These are phyloP conservation scores for Bipolaris cookei DNA, from an alignment of 2,329 filamentous ascomycete species.

Conservation along the genomic window DNA sequence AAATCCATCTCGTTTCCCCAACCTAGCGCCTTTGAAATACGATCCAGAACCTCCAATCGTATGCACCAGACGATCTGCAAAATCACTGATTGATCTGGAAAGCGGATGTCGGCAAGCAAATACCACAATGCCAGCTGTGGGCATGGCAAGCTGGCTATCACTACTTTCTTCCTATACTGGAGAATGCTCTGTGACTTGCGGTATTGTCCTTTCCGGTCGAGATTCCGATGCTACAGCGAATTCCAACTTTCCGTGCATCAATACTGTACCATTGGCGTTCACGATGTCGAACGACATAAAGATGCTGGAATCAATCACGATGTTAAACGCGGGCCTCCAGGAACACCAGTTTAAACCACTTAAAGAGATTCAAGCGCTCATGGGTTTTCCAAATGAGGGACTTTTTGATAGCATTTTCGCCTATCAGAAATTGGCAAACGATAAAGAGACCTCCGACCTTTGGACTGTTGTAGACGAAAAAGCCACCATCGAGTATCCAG, in stretches of 20 bases:
- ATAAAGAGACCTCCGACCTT: slow-evolving; percentile 35
- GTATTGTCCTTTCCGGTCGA: slow-evolving; percentile 79
- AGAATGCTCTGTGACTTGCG: slow-evolving; percentile 76
- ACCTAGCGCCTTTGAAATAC: slow-evolving; percentile 68
- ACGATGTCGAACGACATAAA: slow-evolving; percentile 60
- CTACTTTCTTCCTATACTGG: slow-evolving; percentile 78
- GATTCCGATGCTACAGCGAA: slow-evolving; percentile 64
- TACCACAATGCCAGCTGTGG: slow-evolving; percentile 76
- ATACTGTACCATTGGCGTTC: slow-evolving; percentile 77
- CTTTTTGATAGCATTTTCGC: slow-evolving; percentile 87
- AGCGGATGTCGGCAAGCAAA: slow-evolving; percentile 61
- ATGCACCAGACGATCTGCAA: slow-evolving; percentile 47
- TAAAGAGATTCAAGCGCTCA: slow-evolving; percentile 73
- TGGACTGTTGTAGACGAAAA: slow-evolving; percentile 71
- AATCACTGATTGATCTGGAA: slow-evolving; percentile 59
- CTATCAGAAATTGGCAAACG: slow-evolving; percentile 68
- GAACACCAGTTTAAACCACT: slow-evolving; percentile 76
- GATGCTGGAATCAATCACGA: slow-evolving; percentile 68
- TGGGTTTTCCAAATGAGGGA: slow-evolving; percentile 67
- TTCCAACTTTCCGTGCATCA: slow-evolving; percentile 77
- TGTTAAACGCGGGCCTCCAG: slow-evolving; percentile 67
- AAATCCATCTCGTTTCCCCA: slow-evolving; percentile 74
- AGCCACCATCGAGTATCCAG: slow-evolving; percentile 74
- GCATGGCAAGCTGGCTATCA: slow-evolving; percentile 79
- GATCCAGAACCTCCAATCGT: slow-evolving; percentile 46